Evolutionary conservation across 2,329 filamentous ascomycete species (phyloP).

Genomic region (Phialophora expanda): DNA sequence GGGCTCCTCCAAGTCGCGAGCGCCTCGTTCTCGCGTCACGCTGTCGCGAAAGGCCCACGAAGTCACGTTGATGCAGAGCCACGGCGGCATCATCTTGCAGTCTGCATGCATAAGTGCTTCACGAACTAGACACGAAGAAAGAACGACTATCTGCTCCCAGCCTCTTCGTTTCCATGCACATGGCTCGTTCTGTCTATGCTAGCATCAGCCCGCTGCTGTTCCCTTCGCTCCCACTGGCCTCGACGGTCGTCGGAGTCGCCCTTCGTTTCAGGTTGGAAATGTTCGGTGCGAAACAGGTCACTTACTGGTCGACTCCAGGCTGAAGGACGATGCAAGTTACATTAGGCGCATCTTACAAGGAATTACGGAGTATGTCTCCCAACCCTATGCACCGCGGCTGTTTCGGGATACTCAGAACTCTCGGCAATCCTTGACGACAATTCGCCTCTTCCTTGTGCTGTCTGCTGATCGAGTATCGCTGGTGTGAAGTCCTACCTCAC

Average conservation of each 20-base stretch:
- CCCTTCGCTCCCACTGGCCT: slow-evolving; percentile 20
- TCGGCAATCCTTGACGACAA: slow-evolving; percentile 2
- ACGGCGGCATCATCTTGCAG: slow-evolving; percentile 3
- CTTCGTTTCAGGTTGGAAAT: slow-evolving; percentile 33
- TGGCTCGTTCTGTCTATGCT: slow-evolving; percentile 16
- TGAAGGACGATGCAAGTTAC: slow-evolving; percentile 21
- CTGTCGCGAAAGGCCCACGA: slow-evolving; percentile 24
- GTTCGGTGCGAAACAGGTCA: slow-evolving; percentile 27
- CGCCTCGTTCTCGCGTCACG: neutral
- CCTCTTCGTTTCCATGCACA: slow-evolving; percentile 35
- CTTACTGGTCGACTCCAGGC: slow-evolving; percentile 26
- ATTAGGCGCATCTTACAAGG: slow-evolving; percentile 20
- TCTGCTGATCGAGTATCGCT: slow-evolving; percentile 24
- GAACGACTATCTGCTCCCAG: slow-evolving; percentile 26
- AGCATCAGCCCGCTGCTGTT: slow-evolving; percentile 4
- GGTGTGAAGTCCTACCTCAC: slow-evolving; percentile 6
- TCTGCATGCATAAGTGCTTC: slow-evolving; percentile 16
- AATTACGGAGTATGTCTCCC: neutral
- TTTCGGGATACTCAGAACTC: slow-evolving; percentile 17
- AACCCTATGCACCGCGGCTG: slow-evolving; percentile 22
- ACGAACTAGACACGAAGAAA: slow-evolving; percentile 31
- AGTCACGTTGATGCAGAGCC: slow-evolving; percentile 8
- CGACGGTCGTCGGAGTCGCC: slow-evolving; percentile 8
- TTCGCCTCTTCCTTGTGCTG: slow-evolving; percentile 18
- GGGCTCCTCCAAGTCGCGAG: neutral